phyloP scores from a whole-genome alignment of 805 yeast genomes.

The Wickerhamiella alocasiicola region DNA sequence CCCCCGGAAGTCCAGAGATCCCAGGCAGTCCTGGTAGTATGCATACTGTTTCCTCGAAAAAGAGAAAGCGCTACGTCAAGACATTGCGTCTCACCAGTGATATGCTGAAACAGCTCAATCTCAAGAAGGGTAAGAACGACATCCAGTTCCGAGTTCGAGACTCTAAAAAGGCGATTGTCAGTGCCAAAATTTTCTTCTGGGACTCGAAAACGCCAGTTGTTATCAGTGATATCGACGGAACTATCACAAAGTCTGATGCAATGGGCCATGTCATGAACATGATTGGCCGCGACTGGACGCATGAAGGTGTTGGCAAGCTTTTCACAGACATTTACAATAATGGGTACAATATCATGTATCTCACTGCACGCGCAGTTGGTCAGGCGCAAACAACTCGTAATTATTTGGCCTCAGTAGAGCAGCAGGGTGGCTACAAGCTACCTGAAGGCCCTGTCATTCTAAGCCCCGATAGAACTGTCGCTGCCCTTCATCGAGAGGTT shows the following conservation, averaged over 20 bases:
- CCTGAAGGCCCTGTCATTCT: constrained; percentile 90
- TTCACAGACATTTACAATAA: constrained; percentile 77
- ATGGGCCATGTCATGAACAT: constrained; percentile 88
- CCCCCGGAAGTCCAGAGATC: constrained; percentile 2
- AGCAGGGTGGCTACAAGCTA: constrained; percentile 63
- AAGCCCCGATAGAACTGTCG: constrained; percentile 93
- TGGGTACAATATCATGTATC: constrained; percentile 86
- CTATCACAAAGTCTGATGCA: constrained; percentile 95
- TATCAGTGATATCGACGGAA: constrained; percentile 94
- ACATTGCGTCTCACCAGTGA: constrained; percentile 86
- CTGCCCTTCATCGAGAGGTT: constrained; percentile 84
- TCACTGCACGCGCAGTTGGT: constrained; percentile 92
- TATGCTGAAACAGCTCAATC: constrained; percentile 60
- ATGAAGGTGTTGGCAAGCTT: constrained; percentile 82
- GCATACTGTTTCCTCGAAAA: constrained; percentile 4
- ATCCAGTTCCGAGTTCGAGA: constrained; percentile 67
- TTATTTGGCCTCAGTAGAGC: constrained; percentile 65
- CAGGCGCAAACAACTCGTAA: constrained; percentile 86
- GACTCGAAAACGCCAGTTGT: constrained; percentile 75
- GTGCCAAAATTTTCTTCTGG: constrained; percentile 73
- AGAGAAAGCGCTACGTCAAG: constrained; percentile 45
- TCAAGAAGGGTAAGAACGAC: constrained; percentile 69
- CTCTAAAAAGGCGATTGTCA: constrained; percentile 59
- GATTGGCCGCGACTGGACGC: constrained; percentile 97
- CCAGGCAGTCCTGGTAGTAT: constrained; percentile 17